Percentiles rank a stretch among this genome's conserved stretches.
These are phyloP conservation scores for Fragaria iinumae DNA, from an alignment of 306 rosid species.

Conservation along the genomic window DNA sequence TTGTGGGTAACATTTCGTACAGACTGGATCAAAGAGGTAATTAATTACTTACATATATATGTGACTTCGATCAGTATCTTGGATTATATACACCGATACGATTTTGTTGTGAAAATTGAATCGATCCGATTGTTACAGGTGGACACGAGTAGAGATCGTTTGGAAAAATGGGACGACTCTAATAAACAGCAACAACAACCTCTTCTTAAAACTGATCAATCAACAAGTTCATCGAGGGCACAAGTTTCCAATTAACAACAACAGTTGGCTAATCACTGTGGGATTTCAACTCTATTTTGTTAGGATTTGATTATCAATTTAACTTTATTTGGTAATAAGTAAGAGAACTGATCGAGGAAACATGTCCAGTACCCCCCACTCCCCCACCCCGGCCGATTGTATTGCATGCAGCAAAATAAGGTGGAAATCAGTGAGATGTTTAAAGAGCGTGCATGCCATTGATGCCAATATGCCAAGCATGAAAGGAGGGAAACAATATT, in stretches of 20 bases:
- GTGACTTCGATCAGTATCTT: not conserved
- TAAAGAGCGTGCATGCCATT: not conserved
- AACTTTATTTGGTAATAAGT: not conserved
- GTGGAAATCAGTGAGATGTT: not conserved
- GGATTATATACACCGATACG: too few relatives aligned
- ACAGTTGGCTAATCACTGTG: not conserved
- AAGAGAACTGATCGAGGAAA: not conserved
- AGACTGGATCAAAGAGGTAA: conserved; percentile 70
- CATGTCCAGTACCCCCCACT: too few relatives aligned
- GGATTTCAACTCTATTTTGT: not conserved
- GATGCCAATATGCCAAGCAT: not conserved
- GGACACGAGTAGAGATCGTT: conserved; percentile 32
- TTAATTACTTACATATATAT: not conserved
- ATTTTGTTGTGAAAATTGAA: not conserved
- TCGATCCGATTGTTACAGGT: conserved; percentile 35
- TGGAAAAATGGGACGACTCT: conserved; percentile 44
- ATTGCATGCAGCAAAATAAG: not conserved
- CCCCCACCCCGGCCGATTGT: not conserved
- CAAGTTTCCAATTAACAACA: not conserved
- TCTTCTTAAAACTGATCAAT: conserved; percentile 3
- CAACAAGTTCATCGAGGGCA: not conserved
- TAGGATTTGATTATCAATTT: not conserved
- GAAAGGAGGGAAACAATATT: not conserved
- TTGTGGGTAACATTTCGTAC: conserved; percentile 62
- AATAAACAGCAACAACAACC: conserved; percentile 16